phyloP scores from a whole-genome alignment of 139 green algal genomes.

The Mychonastes homosphaera region DNA sequence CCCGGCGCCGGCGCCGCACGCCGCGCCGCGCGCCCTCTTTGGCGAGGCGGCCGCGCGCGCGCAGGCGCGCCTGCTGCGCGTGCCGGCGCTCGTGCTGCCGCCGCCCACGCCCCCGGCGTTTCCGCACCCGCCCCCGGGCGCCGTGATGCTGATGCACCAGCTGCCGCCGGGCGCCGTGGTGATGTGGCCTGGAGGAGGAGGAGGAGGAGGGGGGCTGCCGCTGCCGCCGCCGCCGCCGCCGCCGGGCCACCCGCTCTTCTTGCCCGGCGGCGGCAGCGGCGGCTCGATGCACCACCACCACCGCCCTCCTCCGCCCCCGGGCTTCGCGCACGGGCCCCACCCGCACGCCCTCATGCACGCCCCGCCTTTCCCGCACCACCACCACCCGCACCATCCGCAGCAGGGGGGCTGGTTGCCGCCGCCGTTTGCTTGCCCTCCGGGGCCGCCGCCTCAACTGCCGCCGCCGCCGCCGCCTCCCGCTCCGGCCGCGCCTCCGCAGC shows the following conservation, averaged over 20 bases:
- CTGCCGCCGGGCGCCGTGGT: background rate
- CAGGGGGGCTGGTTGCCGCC: background rate
- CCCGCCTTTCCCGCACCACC: too few relatives aligned
- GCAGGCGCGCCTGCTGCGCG: background rate
- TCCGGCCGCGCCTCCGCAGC: background rate
- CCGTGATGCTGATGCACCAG: background rate
- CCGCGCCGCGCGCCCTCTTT: background rate
- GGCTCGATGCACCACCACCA: too few relatives aligned
- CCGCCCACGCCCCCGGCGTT: background rate
- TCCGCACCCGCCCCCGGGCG: too few relatives aligned
- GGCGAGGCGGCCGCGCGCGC: background rate
- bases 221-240: too few relatives aligned
- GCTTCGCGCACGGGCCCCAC: too few relatives aligned
- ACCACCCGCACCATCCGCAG: too few relatives aligned
- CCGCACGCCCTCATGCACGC: too few relatives aligned
- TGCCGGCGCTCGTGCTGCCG: background rate
- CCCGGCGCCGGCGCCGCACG: background rate
- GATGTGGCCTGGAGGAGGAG: too few relatives aligned
- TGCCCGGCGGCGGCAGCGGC: too few relatives aligned
- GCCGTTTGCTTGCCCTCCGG: background rate
- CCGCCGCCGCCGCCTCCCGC: background rate
- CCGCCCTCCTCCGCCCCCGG: too few relatives aligned
- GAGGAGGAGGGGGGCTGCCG: too few relatives aligned
- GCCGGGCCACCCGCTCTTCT: too few relatives aligned
- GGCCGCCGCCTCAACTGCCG: background rate